Percentiles rank a stretch among this genome's conserved stretches.
Conservation (phyloP, 169 alveolate genomes). For the Plasmodium knowlesi region DNA sequence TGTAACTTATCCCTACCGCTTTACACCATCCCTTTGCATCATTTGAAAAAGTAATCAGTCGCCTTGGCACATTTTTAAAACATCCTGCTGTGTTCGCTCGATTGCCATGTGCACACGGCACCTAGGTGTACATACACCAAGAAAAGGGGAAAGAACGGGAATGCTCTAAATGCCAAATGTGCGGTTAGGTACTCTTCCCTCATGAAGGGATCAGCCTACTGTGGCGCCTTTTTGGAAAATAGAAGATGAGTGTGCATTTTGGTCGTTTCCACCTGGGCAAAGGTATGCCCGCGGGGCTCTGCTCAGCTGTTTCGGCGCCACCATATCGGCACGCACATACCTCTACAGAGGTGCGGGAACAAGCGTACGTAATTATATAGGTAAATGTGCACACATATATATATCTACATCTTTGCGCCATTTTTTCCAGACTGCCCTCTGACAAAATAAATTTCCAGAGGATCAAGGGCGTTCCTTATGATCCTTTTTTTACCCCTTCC, state of each 20-base stretch:
- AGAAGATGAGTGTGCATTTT: neutral
- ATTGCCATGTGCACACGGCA: neutral
- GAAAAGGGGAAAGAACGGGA: neutral
- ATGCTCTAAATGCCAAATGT: neutral
- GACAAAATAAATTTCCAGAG: constrained; percentile 3
- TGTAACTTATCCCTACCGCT: neutral
- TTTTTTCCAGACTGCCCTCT: neutral
- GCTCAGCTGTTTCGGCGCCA: neutral
- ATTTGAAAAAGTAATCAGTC: neutral
- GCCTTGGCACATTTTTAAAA: neutral
- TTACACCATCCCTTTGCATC: neutral
- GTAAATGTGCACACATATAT: neutral
- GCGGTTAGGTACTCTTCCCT: neutral
- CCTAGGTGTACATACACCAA: constrained; percentile 28
- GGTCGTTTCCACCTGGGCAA: neutral
- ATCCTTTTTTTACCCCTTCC: constrained; percentile 3
- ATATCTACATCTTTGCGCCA: neutral
- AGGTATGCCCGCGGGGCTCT: neutral
- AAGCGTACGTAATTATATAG: neutral
- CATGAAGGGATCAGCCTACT: neutral
- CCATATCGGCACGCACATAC: neutral
- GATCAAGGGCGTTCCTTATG: constrained; percentile 5
- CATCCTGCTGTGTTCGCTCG: neutral
- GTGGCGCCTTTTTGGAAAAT: constrained; percentile 5
- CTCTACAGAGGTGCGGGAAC: neutral